Evolutionary conservation across 2,329 filamentous ascomycete species (phyloP), one percentile per base, ranked within the genome.

Genomic region (Cercospora citrullina): DNA sequence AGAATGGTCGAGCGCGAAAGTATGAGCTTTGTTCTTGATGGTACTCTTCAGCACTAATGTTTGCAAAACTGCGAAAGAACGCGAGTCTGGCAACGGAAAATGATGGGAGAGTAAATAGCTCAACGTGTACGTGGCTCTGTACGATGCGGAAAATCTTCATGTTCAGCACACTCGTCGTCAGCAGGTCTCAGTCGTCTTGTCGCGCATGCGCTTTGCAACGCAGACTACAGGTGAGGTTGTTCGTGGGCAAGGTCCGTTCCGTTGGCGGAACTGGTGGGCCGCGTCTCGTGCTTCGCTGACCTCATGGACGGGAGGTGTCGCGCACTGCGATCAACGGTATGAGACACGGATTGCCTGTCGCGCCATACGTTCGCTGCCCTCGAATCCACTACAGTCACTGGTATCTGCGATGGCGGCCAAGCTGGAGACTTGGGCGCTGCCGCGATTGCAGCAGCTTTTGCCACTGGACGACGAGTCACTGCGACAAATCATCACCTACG

Each of bases 401-500:
- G 21, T 48, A 14, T 28, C 2, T 14, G n/a, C 8, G 16, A 77
- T 77, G 69, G 70, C 75, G 5, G 58, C 64, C 33, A 64, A 75
- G 28, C 65, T 79, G 26, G 69, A 76, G 26, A 63, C 71, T 12
- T 90, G 88, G 88, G 88, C 88, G 30, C 75, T 89, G 48, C 84
- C 90, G 60, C 92, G 93, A 77, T 87, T 99, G 7, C 89, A 90
- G 26, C 88, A 88, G 76, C 85, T 99, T 16, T 85, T 99, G 0
- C 93, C 93, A 7, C 84, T 98, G 10, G 93, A 96, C 39, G 89
- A 96, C 39, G 89, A 91, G 12, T 93, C 94, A 48, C 84, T 98
- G 33, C 87, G 89, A 76, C 92, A 98, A 77, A 87, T 97, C 53
- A 84, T 98, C 72, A 88, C 92, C 59, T 97, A 97, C 78, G 89